Conservation (phyloP, 345 rosid species). For the Arabis alpina region DNA sequence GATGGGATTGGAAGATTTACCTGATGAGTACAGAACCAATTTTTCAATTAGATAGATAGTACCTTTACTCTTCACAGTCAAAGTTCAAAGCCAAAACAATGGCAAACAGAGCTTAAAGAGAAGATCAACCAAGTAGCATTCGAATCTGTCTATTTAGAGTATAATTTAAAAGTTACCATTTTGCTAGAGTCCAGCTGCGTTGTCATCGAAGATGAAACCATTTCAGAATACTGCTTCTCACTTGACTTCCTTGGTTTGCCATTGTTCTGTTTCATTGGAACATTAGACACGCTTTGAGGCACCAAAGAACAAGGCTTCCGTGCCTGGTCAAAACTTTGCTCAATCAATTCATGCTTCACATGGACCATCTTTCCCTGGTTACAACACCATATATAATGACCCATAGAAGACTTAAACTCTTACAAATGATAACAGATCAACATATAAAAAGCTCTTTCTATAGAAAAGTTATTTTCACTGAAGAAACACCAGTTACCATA, state of each 20-base stretch:
- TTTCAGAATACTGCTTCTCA: too few species aligned
- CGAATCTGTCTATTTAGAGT: background rate
- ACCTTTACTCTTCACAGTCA: slow-evolving; percentile 8
- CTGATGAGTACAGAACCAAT: slow-evolving; percentile 43
- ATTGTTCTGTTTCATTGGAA: too few species aligned
- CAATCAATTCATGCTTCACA: too few species aligned
- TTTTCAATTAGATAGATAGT: background rate
- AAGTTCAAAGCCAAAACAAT: slow-evolving; percentile 23
- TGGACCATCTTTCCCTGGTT: too few species aligned
- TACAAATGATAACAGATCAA: background rate
- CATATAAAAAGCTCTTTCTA: background rate
- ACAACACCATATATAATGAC: slow-evolving; percentile 4
- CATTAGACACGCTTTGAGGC: too few species aligned
- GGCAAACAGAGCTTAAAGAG: too few species aligned
- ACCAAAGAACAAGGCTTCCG: too few species aligned
- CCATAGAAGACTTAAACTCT: background rate
- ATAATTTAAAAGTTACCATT: slow-evolving; percentile 47
- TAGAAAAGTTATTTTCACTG: background rate
- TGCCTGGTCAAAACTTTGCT: too few species aligned
- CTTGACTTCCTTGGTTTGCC: too few species aligned
- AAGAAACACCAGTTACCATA: slow-evolving; percentile 6
- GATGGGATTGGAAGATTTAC: slow-evolving; percentile 51
- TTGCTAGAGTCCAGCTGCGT: slow-evolving; percentile 50
- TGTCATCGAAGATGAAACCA: slow-evolving; percentile 51
- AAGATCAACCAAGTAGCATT: too few species aligned